Base-by-base conservation (phyloP, 441 rosid genomes). In the Syzygium syzygioides region DNA sequence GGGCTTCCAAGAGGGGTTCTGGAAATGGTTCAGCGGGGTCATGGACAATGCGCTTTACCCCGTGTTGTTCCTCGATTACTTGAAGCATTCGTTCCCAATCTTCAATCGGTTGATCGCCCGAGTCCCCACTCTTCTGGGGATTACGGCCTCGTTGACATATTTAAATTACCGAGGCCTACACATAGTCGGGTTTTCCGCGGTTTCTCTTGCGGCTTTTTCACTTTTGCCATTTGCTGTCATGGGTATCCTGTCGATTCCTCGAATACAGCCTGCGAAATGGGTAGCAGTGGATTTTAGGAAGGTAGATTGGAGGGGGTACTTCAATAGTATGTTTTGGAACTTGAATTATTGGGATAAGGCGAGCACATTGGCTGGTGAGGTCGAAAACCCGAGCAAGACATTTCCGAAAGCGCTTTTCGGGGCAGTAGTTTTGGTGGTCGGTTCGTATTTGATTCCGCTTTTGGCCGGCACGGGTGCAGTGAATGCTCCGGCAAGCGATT, bases 11-110 rank as follows among this genome's bases (percentile, higher is more conserved):
- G 98, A 98, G 92, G 98, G 99, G 26, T 96, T 95, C 80, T 95
- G 98, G 99, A 98, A 98, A 94, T 97, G 99, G 99, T 93, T 98
- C 88, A 98, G 99, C 93, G 99, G 99, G 79, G 98, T 97, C 86
- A 96, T 97, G 95, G 99, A 97, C 88, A 96, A 97, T 94, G 99
- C 99, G 57, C 94, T 98, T 12, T 97, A 98, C 88, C 99, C 99
- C 68, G 98, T 97, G 2, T 83, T 97, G 90, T 97, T 98, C 87
- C 95, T 97, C 55, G 99, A 98, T 94, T 98, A 98, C 93, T 86
- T 96, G 92, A 98, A 98, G 93, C 97, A 93, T 92, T 95, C 98
- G 1, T 91, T 97, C 68, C 99, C 99, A 4, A 89, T 96, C 53
- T 93, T 97, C 71, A 91, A 95, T 85, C 90, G 83, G 5, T 89